Evolutionary conservation across 805 yeast species (phyloP).

Genomic region (Wickerhamia fluorescens): DNA sequence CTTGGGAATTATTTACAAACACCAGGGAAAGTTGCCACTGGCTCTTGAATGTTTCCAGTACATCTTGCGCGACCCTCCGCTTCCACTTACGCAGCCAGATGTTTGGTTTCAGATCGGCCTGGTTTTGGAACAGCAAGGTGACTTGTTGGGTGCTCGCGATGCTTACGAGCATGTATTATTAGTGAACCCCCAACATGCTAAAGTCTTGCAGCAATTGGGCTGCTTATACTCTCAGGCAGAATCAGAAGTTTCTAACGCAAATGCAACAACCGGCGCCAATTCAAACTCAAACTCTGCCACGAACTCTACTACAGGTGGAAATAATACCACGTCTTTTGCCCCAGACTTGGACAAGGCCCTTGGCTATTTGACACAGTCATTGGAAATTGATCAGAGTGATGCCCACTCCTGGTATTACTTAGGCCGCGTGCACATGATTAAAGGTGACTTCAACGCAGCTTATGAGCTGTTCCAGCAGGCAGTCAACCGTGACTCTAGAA

Average conservation of each 20-base stretch:
- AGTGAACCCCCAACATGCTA: conserved; percentile 90
- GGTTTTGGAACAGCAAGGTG: conserved; percentile 89
- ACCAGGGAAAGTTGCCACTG: conserved; percentile 78
- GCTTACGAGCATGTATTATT: conserved; percentile 90
- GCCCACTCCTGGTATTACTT: conserved; percentile 97
- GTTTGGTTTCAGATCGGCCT: conserved; percentile 98
- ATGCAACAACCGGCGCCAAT: neutral
- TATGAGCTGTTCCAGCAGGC: conserved; percentile 99
- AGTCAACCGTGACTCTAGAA: conserved; percentile 91
- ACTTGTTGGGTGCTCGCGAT: conserved; percentile 85
- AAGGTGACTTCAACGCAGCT: conserved; percentile 91
- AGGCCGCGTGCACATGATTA: conserved; percentile 95
- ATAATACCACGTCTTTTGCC: conserved; percentile 41
- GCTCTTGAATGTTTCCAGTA: conserved; percentile 94
- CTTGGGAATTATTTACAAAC: conserved; percentile 92
- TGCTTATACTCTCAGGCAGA: conserved; percentile 77
- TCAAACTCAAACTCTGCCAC: conserved; percentile 16
- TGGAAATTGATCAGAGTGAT: conserved; percentile 84
- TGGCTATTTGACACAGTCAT: conserved; percentile 72
- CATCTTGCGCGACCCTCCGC: conserved; percentile 85
- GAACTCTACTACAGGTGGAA: conserved; percentile 5
- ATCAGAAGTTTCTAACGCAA: conserved; percentile 1
- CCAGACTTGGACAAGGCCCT: conserved; percentile 77
- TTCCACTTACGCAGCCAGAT: conserved; percentile 92
- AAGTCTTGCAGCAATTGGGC: conserved; percentile 92